Percentiles rank a stretch among this genome's conserved stretches.
phyloP scores from a whole-genome alignment of 169 alveolate genomes.

The Cryptosporidium sp. region DNA sequence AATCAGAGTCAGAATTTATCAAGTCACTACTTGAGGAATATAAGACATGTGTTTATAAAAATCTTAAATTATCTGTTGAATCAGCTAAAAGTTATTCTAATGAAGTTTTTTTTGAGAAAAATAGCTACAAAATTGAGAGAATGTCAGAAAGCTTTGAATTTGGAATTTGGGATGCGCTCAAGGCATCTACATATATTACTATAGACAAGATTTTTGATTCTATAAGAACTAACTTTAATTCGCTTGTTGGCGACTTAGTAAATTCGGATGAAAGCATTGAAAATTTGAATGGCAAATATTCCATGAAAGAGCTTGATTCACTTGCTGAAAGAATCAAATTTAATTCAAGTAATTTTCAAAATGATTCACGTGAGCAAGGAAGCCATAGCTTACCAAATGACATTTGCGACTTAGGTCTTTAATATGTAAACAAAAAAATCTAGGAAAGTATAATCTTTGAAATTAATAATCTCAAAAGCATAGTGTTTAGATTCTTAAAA shows the following conservation, averaged over 20 bases:
- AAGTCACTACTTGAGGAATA: conserved; percentile 18
- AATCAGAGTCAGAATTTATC: conserved; percentile 2
- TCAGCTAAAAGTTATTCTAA: neutral
- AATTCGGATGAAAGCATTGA: neutral
- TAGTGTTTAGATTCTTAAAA: too few species aligned
- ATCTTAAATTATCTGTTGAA: neutral
- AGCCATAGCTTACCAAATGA: neutral
- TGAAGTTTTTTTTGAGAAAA: neutral
- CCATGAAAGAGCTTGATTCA: conserved; percentile 30
- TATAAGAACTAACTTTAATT: neutral
- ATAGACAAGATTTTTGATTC: conserved; percentile 20
- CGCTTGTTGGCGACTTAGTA: neutral
- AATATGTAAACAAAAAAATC: neutral
- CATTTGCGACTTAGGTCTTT: conserved; percentile 46
- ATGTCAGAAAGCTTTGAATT: conserved; percentile 23
- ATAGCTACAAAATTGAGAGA: conserved; percentile 6
- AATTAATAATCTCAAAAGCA: too few species aligned
- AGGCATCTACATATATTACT: conserved; percentile 47
- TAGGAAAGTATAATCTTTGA: neutral
- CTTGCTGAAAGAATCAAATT: conserved; percentile 45
- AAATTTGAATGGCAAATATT: conserved; percentile 43
- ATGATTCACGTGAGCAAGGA: neutral
- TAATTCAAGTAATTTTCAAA: neutral
- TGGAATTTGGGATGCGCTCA: conserved; percentile 62
- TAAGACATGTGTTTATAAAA: neutral